These are phyloP conservation scores for Brassica carinata DNA, from an alignment of 345 rosid genomes.

Conservation along the genomic window DNA sequence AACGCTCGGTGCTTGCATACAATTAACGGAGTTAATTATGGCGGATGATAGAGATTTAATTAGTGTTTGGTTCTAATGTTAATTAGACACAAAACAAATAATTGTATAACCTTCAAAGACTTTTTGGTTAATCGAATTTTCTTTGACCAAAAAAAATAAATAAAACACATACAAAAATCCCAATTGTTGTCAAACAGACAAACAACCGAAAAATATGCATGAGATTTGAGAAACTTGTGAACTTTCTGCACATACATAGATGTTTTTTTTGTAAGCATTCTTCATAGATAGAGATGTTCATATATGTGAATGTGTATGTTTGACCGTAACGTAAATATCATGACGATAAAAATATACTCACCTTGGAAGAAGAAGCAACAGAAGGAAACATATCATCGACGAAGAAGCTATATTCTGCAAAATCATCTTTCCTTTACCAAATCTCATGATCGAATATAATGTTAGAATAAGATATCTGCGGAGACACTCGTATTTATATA, in stretches of 20 bases:
- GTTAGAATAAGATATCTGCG: constrained; percentile 14
- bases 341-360: constrained; percentile 11
- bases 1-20: not conserved
- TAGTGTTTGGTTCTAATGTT: not conserved
- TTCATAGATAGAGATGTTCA: not conserved
- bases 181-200: not conserved
- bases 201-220: constrained; percentile 18
- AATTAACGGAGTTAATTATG: not conserved
- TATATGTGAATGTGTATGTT: not conserved
- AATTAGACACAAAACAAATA: constrained; percentile 1
- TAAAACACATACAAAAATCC: constrained; percentile 7
- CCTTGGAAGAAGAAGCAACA: constrained; percentile 38
- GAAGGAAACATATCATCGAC: constrained; percentile 3
- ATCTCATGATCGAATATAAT: constrained; percentile 9
- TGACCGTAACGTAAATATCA: constrained; percentile 3
- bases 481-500: constrained; percentile 11
- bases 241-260: not conserved
- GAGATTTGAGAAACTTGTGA: constrained; percentile 21
- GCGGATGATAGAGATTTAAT: not conserved
- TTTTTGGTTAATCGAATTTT: not conserved
- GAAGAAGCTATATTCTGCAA: constrained; percentile 22
- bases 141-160: too few relatives aligned
- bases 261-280: not conserved
- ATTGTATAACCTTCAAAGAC: not conserved
- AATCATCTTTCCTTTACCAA: constrained; percentile 5